These are phyloP conservation scores for Pseudogymnoascus sp. DNA, from an alignment of 2,329 filamentous ascomycete species.

Conservation along the genomic window DNA sequence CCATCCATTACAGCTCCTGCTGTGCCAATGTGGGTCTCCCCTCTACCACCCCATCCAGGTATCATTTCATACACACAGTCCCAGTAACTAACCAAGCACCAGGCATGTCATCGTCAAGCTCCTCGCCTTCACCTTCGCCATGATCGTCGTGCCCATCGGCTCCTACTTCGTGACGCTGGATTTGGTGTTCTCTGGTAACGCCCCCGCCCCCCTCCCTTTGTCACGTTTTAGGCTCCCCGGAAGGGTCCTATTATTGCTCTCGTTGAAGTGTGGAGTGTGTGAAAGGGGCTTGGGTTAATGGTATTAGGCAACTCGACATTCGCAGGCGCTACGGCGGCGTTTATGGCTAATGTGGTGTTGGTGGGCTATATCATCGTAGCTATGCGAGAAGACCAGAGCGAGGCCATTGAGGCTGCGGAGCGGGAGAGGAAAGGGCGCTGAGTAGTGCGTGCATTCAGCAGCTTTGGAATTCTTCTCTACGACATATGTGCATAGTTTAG, in stretches of 20 bases:
- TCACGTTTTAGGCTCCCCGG: background rate
- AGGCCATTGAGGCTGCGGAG: slow-evolving; percentile 32
- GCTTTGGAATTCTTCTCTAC: background rate
- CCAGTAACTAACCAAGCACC: slow-evolving; percentile 9
- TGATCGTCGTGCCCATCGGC: slow-evolving; percentile 79
- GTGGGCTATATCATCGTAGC: slow-evolving; percentile 87
- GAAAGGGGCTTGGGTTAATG: background rate
- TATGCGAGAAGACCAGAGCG: slow-evolving; percentile 68
- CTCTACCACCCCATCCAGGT: background rate
- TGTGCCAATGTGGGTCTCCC: slow-evolving; percentile 61
- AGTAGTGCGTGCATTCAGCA: background rate
- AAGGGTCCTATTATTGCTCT: background rate
- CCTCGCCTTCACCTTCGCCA: slow-evolving; percentile 80
- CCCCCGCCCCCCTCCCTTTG: background rate
- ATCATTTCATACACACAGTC: slow-evolving; percentile 3
- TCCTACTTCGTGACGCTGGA: slow-evolving; percentile 80
- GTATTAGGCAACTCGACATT: slow-evolving; percentile 73
- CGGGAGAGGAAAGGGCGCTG: slow-evolving; percentile 30
- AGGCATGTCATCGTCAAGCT: slow-evolving; percentile 86
- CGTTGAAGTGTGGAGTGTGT: background rate
- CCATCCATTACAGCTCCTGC: slow-evolving; percentile 72
- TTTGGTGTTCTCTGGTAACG: slow-evolving; percentile 65
- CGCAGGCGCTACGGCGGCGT: slow-evolving; percentile 73
- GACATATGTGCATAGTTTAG: background rate
- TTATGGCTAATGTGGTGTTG: slow-evolving; percentile 86